Base-by-base conservation (phyloP, 2,329 filamentous ascomycete species). In the Blumeriella jaapii region DNA sequence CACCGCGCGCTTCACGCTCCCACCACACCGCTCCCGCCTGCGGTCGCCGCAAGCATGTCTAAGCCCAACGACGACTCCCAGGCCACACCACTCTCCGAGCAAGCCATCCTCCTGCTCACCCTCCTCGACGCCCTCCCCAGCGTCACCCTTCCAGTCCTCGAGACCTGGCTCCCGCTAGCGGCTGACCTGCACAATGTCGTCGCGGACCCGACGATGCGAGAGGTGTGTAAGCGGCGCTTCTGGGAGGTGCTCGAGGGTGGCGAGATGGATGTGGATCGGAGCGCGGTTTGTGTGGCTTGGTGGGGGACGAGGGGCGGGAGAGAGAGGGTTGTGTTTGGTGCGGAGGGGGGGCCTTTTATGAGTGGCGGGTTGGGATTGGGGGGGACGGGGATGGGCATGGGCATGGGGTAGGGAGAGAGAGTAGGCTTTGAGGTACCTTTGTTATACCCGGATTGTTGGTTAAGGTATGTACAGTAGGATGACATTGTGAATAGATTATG, bases 221-320 rank as follows among this genome's bases (percentile, higher is more conserved):
- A 69, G 26, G 56, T 62, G 27, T 77, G 76, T 37, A 69, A 69
- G 43, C 63, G 68, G 40, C 61, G 77, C 34, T 75, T 81, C 48
- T 84, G 78, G 78, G 73, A 80, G 40, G 66, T 74, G 2, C 47
- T 83, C 9, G 53, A 55, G 31, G 67, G 66, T 42, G 78, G 78
- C 2, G 78, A 82, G 53, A 80, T 84, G 74, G 78, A 82, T 58
- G 68, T 80, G 23, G 73, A 80, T 47, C 64, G 77, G 29, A 74
- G 76, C 14, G 65, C 70, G 42, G 62, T 74, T 31, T 78, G 74
- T 48, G 74, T 82, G 27, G 67, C 65, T 4, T 82, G 78, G 78
- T 83, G 78, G 78, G 71, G 65, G 24, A 54, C 45, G 23, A 74
- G 71, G 19, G 61, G 63, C 17, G 53, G 53, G 7, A 47, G 53